A percentile compares a stretch with the other conserved stretches of the same genome.
Conservation (phyloP, 2,329 filamentous ascomycete genomes). For the Cytospora chrysosperma region DNA sequence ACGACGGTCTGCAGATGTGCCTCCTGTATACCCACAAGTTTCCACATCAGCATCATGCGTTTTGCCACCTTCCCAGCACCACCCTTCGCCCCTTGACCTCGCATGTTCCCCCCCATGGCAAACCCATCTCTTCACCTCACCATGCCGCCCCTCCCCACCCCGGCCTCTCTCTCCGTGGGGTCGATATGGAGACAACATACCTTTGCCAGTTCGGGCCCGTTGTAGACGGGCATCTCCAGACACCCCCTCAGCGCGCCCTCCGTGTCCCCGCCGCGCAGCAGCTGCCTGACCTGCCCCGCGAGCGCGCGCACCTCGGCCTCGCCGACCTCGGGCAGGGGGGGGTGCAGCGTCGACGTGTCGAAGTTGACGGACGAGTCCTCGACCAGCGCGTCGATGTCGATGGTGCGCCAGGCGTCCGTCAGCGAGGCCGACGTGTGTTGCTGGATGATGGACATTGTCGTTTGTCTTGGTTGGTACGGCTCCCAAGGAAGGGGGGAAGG, state of each 20-base stretch:
- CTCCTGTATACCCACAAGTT: constrained; percentile 54
- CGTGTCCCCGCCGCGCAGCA: constrained; percentile 80
- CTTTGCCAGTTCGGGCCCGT: constrained; percentile 57
- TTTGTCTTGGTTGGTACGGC: neutral
- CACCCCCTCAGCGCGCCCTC: constrained; percentile 84
- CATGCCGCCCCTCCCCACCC: neutral
- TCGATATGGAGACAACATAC: constrained; percentile 36
- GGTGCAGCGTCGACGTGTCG: constrained; percentile 78
- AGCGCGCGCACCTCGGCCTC: constrained; percentile 77
- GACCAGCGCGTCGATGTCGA: constrained; percentile 90
- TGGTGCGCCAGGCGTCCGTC: constrained; percentile 74
- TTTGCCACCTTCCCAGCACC: neutral
- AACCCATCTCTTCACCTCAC: neutral
- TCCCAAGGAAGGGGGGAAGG: too few relatives aligned
- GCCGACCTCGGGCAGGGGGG: constrained; percentile 69
- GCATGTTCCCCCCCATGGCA: too few relatives aligned
- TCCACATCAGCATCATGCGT: constrained; percentile 25
- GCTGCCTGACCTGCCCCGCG: constrained; percentile 79
- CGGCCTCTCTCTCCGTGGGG: too few relatives aligned
- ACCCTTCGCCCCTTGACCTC: neutral
- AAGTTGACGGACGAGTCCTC: constrained; percentile 92
- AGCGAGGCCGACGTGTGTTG: constrained; percentile 61
- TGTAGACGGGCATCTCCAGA: constrained; percentile 81
- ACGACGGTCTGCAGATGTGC: constrained; percentile 83
- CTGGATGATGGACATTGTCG: constrained; percentile 64